These are phyloP conservation scores for Boletellus sp. DNA, from an alignment of 768 basidiomycete genomes.

Conservation along the genomic window DNA sequence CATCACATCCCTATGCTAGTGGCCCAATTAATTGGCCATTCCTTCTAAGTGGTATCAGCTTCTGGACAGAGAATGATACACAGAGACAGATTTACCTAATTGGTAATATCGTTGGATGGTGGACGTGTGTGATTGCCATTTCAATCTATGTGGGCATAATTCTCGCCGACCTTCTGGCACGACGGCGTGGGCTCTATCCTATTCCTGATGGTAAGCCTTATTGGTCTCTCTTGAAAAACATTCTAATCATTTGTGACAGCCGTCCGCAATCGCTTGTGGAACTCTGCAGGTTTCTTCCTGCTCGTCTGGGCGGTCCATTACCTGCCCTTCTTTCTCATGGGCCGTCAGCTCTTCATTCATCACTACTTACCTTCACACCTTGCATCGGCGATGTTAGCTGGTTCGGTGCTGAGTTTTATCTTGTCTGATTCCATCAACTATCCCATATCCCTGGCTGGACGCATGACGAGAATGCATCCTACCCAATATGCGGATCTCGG, in stretches of 20 bases:
- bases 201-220: constrained; percentile 76
- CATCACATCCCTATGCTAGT: constrained; percentile 96
- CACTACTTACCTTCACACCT: constrained; percentile 98
- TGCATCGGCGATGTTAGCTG: constrained; percentile 87
- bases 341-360: constrained; percentile 93
- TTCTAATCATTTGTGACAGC: constrained; percentile 43
- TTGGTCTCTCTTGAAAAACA: background rate
- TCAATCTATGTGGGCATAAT: constrained; percentile 89
- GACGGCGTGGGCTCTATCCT: constrained; percentile 79
- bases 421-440: constrained; percentile 89
- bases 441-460: constrained; percentile 77
- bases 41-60: constrained; percentile 92
- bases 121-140: constrained; percentile 83
- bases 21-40: constrained; percentile 99
- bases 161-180: constrained; percentile 84
- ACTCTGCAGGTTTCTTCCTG: constrained; percentile 94
- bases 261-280: constrained; percentile 90
- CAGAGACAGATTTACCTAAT: constrained; percentile 96
- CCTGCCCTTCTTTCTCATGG: constrained; percentile 97
- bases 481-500: constrained; percentile 71
- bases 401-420: constrained; percentile 86
- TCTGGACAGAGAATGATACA: constrained; percentile 87
- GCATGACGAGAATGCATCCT: constrained; percentile 52
- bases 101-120: constrained; percentile 94
- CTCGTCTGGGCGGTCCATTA: constrained; percentile 95